Conservation (phyloP, 805 yeast genomes). For the Cyberlindnera sargentensis region DNA sequence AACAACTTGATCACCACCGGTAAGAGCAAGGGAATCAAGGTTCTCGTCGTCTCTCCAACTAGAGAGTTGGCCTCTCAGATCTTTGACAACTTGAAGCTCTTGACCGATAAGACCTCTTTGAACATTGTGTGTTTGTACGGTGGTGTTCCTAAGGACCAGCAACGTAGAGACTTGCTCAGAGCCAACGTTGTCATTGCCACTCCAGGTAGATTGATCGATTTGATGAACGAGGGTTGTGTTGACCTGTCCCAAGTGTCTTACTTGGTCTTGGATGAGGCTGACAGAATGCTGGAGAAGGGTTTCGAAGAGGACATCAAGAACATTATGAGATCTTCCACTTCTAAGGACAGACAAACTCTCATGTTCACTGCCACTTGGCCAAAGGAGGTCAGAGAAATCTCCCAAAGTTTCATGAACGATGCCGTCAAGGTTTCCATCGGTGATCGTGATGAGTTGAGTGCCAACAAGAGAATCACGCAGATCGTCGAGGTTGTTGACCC, state of each 20-base stretch:
- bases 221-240: slow-evolving; percentile 81
- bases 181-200: slow-evolving; percentile 90
- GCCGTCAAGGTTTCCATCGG: slow-evolving; percentile 95
- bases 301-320: slow-evolving; percentile 92
- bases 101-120: slow-evolving; percentile 55
- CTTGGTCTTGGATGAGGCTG: slow-evolving; percentile 94
- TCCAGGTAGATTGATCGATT: slow-evolving; percentile 94
- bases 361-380: slow-evolving; percentile 99
- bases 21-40: slow-evolving; percentile 48
- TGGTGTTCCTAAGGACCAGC: slow-evolving; percentile 95
- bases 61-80: slow-evolving; percentile 96
- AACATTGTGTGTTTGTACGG: slow-evolving; percentile 87
- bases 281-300: slow-evolving; percentile 97
- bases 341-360: slow-evolving; percentile 68
- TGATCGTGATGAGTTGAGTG: slow-evolving; percentile 87
- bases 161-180: slow-evolving; percentile 56
- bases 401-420: slow-evolving; percentile 69
- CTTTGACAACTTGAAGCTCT: slow-evolving; percentile 65
- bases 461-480: slow-evolving; percentile 91
- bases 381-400: slow-evolving; percentile 92
- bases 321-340: slow-evolving; percentile 58
- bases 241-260: slow-evolving; percentile 62
- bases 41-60: slow-evolving; percentile 89
- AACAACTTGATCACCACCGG: slow-evolving; percentile 43
- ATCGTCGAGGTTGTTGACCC: slow-evolving; percentile 88